Conservation (phyloP, 768 basidiomycete species). For the Boletus edulis region DNA sequence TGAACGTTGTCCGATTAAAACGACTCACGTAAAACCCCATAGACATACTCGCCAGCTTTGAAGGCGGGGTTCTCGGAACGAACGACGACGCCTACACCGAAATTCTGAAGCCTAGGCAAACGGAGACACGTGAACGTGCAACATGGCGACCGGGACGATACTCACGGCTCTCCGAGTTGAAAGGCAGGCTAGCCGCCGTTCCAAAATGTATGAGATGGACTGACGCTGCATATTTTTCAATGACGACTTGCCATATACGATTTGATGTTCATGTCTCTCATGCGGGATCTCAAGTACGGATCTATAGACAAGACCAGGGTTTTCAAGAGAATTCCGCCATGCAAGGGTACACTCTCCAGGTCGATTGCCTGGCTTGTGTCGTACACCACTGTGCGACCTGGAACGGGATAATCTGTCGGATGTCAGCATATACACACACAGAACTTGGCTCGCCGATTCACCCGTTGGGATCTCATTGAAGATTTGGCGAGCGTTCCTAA, state of each 20-base stretch:
- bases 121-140: neutral
- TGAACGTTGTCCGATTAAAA: conserved; percentile 35
- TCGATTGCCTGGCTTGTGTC: conserved; percentile 49
- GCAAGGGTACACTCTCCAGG: conserved; percentile 31
- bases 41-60: conserved; percentile 3
- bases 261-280: conserved; percentile 28
- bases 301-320: conserved; percentile 45
- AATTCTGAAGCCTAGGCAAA: conserved; percentile 23
- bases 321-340: too few species aligned
- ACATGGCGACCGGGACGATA: neutral
- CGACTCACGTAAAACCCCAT: conserved; percentile 31
- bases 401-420: conserved; percentile 24
- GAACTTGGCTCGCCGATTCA: neutral
- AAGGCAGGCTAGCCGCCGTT: conserved; percentile 2
- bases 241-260: conserved; percentile 11
- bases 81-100: conserved; percentile 37
- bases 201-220: neutral
- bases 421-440: neutral
- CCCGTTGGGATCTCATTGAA: conserved; percentile 36
- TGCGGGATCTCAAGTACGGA: conserved; percentile 44
- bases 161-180: conserved; percentile 18
- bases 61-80: conserved; percentile 11
- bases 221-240: neutral
- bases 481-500: conserved; percentile 35
- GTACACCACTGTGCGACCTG: conserved; percentile 46